A percentile compares a stretch with the other conserved stretches of the same genome.
Conservation (phyloP, 140 eudicot genomes). For the Cichorium intybus region DNA sequence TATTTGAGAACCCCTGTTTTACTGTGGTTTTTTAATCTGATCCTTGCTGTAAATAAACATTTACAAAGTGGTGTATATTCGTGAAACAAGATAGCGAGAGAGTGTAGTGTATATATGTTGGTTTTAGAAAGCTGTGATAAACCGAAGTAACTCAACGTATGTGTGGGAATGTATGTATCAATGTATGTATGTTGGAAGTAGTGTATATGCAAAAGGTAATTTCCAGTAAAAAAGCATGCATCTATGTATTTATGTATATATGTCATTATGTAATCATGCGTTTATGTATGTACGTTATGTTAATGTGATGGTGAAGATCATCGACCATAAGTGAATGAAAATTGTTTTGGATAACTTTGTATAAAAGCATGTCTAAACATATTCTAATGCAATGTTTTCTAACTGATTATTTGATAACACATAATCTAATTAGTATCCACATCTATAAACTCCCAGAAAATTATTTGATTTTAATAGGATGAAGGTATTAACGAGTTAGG, state of each 20-base stretch:
- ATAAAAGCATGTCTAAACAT: no score
- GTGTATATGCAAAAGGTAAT: background rate
- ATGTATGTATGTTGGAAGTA: background rate
- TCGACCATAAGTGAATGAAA: no score
- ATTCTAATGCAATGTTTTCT: no score
- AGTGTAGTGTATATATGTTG: background rate
- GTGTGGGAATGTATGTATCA: background rate
- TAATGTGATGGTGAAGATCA: no score
- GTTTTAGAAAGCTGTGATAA: background rate
- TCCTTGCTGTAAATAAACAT: background rate
- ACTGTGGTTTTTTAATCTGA: conserved; percentile 3
- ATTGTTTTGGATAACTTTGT: no score
- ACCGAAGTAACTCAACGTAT: background rate
- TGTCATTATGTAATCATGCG: no score
- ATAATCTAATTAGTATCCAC: no score
- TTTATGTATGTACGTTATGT: no score
- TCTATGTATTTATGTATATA: background rate
- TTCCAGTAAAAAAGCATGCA: background rate
- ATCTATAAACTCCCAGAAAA: no score
- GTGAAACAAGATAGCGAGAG: background rate
- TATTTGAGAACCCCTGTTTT: conserved; percentile 3
- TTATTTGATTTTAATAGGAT: no score
- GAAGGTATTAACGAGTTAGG: no score
- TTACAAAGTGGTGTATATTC: background rate
- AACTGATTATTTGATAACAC: no score